A percentile compares a stretch with the other conserved stretches of the same genome.
These are phyloP conservation scores for Pestalotiopsis sp. DNA, from an alignment of 2,329 filamentous ascomycete genomes.

Conservation along the genomic window DNA sequence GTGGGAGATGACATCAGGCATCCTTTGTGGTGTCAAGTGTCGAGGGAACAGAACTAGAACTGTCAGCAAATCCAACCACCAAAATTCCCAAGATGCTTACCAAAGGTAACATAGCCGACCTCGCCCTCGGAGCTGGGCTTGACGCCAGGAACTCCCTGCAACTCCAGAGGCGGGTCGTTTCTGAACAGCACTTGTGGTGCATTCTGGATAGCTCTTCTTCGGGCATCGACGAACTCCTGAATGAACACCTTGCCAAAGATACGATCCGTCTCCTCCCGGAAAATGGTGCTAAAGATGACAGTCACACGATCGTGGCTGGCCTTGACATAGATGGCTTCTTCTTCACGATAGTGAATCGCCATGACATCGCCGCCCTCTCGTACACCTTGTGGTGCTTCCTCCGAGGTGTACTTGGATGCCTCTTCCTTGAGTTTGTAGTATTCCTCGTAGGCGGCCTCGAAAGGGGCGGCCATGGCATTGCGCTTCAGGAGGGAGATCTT, in stretches of 20 bases:
- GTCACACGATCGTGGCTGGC: conserved; percentile 96
- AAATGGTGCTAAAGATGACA: conserved; percentile 98
- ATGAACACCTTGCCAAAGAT: conserved; percentile 98
- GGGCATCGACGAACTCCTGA: conserved; percentile 96
- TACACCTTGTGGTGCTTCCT: conserved; percentile 90
- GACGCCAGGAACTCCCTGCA: conserved; percentile 85
- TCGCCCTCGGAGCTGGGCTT: conserved; percentile 75
- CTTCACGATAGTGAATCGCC: conserved; percentile 96
- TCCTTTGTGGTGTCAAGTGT: conserved; percentile 86
- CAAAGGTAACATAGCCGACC: conserved; percentile 97
- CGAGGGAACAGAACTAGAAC: conserved; percentile 85
- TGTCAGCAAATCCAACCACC: conserved; percentile 15
- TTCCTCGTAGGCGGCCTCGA: conserved; percentile 95
- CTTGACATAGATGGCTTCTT: conserved; percentile 99
- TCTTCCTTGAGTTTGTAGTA: conserved; percentile 85
- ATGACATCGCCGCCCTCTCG: conserved; percentile 89
- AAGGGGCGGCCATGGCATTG: conserved; percentile 98
- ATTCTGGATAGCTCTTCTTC: conserved; percentile 94
- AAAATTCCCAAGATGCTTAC: conserved; percentile 50
- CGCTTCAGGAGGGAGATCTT: conserved; percentile 92
- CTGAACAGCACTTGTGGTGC: conserved; percentile 96
- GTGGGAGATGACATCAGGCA: conserved; percentile 95
- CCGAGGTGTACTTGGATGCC: conserved; percentile 88
- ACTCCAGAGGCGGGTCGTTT: conserved; percentile 89
- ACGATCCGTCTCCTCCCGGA: conserved; percentile 95